A percentile compares a stretch with the other conserved stretches of the same genome.
Conservation (phyloP, 441 rosid species). For the Populus hybrid region DNA sequence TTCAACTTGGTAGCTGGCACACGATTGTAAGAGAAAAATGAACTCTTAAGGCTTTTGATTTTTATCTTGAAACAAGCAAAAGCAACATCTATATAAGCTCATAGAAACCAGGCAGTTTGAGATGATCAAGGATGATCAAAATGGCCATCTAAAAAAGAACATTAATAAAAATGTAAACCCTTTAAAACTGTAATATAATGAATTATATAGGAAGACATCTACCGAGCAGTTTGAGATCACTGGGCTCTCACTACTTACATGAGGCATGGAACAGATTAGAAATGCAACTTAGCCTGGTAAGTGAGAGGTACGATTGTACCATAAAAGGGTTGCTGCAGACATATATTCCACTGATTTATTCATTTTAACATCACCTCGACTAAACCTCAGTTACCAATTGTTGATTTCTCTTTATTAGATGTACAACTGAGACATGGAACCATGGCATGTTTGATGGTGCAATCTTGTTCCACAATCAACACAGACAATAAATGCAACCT, state of each 20-base stretch:
- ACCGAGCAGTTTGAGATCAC: background rate
- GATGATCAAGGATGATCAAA: background rate
- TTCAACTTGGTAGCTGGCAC: background rate
- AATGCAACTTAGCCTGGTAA: background rate
- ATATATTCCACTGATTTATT: too few relatives aligned
- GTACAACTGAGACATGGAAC: background rate
- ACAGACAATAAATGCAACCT: background rate
- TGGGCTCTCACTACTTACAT: background rate
- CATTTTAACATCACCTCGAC: background rate
- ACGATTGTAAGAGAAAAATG: background rate
- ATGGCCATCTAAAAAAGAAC: background rate
- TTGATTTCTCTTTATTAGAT: background rate
- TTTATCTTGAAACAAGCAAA: conserved; percentile 4
- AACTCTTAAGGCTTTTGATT: background rate
- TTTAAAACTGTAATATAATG: background rate
- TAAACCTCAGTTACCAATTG: background rate
- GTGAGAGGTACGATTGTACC: background rate
- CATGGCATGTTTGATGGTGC: background rate
- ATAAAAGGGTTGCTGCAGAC: background rate
- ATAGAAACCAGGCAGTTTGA: background rate
- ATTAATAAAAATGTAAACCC: background rate
- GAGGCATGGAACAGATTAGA: background rate
- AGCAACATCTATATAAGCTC: background rate
- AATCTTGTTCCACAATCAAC: background rate
- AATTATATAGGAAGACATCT: background rate